Conservation (phyloP, 2,329 filamentous ascomycete species). For the Talaromyces funiculosus region DNA sequence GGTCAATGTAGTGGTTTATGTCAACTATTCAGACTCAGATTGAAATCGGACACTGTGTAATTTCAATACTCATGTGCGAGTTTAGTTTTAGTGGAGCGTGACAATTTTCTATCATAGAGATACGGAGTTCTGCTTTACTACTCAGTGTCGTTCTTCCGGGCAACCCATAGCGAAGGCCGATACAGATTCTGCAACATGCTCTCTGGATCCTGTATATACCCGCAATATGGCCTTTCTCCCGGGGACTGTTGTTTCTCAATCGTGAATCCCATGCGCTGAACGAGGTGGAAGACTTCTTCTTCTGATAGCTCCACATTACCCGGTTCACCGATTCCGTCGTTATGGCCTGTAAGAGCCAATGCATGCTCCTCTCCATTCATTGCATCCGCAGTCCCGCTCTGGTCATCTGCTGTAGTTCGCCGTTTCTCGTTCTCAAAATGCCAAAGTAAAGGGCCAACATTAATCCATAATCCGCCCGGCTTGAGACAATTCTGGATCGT, state of each 20-base stretch:
- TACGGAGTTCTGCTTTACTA: neutral
- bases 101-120: neutral
- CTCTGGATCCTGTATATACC: slow-evolving; percentile 77
- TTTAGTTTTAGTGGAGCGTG: neutral
- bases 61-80: neutral
- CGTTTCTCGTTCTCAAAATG: slow-evolving; percentile 68
- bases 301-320: slow-evolving; percentile 86
- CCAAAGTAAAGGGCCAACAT: slow-evolving; percentile 88
- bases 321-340: slow-evolving; percentile 72
- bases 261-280: slow-evolving; percentile 69
- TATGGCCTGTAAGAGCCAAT: neutral
- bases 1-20: neutral
- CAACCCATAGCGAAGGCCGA: slow-evolving; percentile 76
- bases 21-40: neutral
- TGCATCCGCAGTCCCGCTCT: slow-evolving; percentile 45
- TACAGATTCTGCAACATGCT: slow-evolving; percentile 88
- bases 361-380: slow-evolving; percentile 11
- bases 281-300: slow-evolving; percentile 75
- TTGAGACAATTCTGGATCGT: slow-evolving; percentile 73
- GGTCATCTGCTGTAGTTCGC: slow-evolving; percentile 16
- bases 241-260: slow-evolving; percentile 59
- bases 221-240: slow-evolving; percentile 52
- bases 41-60: neutral
- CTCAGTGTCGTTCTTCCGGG: slow-evolving; percentile 54
- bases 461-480: slow-evolving; percentile 75